These are phyloP conservation scores for Nicotiana benthamiana DNA, from an alignment of 257 asterid genomes.

Conservation along the genomic window DNA sequence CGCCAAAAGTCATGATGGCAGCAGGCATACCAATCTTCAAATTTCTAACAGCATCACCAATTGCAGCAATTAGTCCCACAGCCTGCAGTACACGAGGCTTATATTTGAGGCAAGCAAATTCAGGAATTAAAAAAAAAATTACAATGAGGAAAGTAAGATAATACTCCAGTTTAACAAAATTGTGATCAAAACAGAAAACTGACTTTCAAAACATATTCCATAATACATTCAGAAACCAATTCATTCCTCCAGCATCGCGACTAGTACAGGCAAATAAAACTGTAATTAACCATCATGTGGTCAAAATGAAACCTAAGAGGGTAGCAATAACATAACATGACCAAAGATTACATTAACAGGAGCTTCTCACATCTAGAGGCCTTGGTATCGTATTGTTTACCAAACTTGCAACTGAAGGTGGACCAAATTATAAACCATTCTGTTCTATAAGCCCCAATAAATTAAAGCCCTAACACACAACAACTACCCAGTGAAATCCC, in stretches of 20 bases:
- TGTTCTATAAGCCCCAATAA: too few species aligned
- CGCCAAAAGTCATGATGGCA: constrained; percentile 86
- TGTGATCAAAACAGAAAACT: background rate
- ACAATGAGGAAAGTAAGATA: background rate
- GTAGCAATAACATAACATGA: background rate
- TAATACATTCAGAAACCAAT: background rate
- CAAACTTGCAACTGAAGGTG: background rate
- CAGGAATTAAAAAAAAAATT: background rate
- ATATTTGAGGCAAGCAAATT: constrained; percentile 5
- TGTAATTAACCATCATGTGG: background rate
- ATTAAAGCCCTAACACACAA: too few species aligned
- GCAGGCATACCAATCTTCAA: constrained; percentile 87
- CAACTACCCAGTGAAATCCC: too few species aligned
- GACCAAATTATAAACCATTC: background rate
- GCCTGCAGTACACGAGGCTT: constrained; percentile 43
- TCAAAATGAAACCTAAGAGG: background rate
- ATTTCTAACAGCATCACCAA: constrained; percentile 78
- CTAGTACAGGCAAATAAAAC: background rate
- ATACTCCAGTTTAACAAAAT: background rate
- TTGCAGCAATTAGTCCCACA: constrained; percentile 88
- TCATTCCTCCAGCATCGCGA: background rate
- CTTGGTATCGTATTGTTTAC: background rate
- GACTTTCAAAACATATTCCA: background rate
- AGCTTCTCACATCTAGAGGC: background rate
- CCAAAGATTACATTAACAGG: background rate